Base-by-base conservation (phyloP, 208 protist genomes). In the Trypanosomatidae sp. region DNA sequence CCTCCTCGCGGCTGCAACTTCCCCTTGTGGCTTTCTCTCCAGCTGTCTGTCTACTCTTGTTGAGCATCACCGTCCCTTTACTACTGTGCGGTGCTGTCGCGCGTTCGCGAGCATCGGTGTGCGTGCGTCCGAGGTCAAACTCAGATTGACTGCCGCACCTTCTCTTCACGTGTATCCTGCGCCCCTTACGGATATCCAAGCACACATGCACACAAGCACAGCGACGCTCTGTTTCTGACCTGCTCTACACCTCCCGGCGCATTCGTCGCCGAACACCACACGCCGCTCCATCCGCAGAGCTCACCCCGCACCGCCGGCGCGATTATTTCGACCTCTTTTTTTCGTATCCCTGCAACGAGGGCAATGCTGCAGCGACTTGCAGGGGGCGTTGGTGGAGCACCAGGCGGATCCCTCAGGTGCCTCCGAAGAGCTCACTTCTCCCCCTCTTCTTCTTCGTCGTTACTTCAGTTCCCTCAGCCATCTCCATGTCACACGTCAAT, bases 331-430 rank as follows among this genome's bases (percentile, higher is more conserved):
- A 12, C 25, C 33, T 0, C 10, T 62, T 62, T 17, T 47, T 17
- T 47, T 46, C 41, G 44, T 30, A 46, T 47, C 3, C 4, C 39
- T 30, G 53, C 15, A 30, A 50, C 55, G 43, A 68, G 3, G 69
- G 43, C 4, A 52, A 80, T 74, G 69, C 43, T 66, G 46, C 65
- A 66, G 69, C 73, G 59, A 9, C 70, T 70, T 33, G 12, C 69
- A 22, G n/a, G 66, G 4, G n/a, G 36, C 44, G 3, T 28, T 22
- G 59, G 25, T 15, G 62, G 15, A 10, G 28, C n/a, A 22, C 44
- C 28, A 33, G 41, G 43, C 0, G 28, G 15, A 12, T 22, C 44
- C 19, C 15, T 19, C 46, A 44, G 13, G 33, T 47, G 9, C 50
- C 30, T 28, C 10, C 36, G 50, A 4, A 30, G 15, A 46, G 1